These are phyloP conservation scores for Acacia acuminata DNA, from an alignment of 306 rosid species.

Conservation along the genomic window DNA sequence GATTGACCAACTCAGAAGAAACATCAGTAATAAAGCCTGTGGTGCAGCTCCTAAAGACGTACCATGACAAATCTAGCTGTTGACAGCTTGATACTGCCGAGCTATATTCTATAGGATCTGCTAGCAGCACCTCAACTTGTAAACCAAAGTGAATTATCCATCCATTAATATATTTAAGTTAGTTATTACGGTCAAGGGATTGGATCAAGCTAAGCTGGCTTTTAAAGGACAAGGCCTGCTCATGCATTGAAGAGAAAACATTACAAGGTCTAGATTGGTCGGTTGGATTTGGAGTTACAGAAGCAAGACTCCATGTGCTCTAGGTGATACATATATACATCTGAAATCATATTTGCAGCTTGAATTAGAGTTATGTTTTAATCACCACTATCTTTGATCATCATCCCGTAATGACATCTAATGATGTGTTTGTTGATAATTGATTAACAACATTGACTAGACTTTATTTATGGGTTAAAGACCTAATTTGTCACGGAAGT, in stretches of 20 bases:
- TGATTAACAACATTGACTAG: no score
- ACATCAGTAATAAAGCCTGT: slow-evolving; percentile 26
- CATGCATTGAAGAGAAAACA: not conserved
- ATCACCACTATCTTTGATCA: not conserved
- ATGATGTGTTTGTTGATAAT: no score
- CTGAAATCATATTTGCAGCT: no score
- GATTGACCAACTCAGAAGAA: slow-evolving; percentile 26
- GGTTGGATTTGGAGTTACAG: not conserved
- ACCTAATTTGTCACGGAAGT: no score
- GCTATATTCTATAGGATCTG: not conserved
- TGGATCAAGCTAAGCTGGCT: slow-evolving; percentile 4
- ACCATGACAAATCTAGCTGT: slow-evolving; percentile 24
- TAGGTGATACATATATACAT: no score
- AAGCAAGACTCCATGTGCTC: not conserved
- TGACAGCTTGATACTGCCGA: not conserved
- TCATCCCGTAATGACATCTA: not conserved
- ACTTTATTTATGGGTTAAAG: no score
- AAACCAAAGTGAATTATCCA: not conserved
- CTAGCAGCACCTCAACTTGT: slow-evolving; percentile 12
- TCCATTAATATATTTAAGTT: not conserved
- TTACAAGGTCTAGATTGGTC: slow-evolving; percentile 7
- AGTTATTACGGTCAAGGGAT: not conserved
- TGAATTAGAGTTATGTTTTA: not conserved
- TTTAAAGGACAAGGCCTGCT: not conserved
- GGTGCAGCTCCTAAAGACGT: slow-evolving; percentile 31